Evolutionary conservation across 768 basidiomycete species (phyloP).

Genomic region (Mycena chlorophos): DNA sequence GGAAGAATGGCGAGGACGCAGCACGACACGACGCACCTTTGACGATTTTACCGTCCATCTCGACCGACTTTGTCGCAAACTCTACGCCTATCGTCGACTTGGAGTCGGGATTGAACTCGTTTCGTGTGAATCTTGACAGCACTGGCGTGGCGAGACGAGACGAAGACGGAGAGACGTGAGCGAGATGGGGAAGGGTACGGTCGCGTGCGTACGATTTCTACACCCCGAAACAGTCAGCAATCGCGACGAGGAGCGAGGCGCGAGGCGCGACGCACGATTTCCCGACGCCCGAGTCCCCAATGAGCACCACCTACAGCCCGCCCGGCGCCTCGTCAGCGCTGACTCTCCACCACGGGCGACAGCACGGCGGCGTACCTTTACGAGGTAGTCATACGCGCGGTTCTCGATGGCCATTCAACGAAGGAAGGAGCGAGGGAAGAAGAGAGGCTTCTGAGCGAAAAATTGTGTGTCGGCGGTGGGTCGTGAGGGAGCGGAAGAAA

Average conservation of each 20-base stretch:
- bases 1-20: neutral
- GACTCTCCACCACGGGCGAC: neutral
- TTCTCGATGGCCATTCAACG: constrained; percentile 2
- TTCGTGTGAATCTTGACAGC: neutral
- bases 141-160: neutral
- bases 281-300: neutral
- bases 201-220: neutral
- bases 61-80: neutral
- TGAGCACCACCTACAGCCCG: neutral
- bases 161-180: neutral
- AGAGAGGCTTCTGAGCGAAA: too few species aligned
- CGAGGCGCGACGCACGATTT: neutral
- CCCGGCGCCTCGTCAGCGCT: neutral
- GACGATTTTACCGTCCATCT: neutral
- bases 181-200: neutral
- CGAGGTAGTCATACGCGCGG: neutral
- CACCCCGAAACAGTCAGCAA: neutral
- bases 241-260: neutral
- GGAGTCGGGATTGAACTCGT: neutral
- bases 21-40: neutral
- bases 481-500: too few species aligned
- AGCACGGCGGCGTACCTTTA: neutral
- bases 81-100: constrained; percentile 2
- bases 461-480: too few species aligned
- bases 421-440: too few species aligned